Conservation (phyloP, 108 stramenopile species). For the Pseudonitzschia pungens region DNA sequence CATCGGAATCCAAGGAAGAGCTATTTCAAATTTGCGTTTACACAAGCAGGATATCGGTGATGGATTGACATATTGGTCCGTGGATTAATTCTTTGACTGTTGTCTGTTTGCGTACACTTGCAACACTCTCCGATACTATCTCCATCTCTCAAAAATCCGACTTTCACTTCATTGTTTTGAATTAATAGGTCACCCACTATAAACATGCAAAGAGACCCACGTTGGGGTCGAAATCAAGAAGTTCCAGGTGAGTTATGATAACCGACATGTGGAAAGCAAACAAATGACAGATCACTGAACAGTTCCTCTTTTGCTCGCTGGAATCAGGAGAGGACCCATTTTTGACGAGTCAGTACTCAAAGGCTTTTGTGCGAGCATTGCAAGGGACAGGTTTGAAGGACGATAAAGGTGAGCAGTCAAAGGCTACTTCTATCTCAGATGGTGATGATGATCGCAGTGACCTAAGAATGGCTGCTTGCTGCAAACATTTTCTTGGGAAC, state of each 20-base stretch:
- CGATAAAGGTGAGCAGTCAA: neutral
- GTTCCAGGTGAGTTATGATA: constrained; percentile 13
- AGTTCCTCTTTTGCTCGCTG: constrained; percentile 4
- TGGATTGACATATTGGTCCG: constrained; percentile 58
- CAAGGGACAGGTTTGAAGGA: constrained; percentile 30
- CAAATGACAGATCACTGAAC: neutral
- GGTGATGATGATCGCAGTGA: neutral
- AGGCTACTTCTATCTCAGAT: neutral
- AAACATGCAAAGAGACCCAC: constrained; percentile 73
- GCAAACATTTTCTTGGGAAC: constrained; percentile 75
- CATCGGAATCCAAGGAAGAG: constrained; percentile 51
- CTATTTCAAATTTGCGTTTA: constrained; percentile 32
- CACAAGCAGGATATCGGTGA: constrained; percentile 33
- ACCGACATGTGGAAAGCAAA: neutral
- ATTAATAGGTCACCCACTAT: constrained; percentile 55
- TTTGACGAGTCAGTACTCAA: constrained; percentile 55
- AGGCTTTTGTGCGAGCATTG: constrained; percentile 45
- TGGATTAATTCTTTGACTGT: neutral
- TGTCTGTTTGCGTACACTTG: neutral
- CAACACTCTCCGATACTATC: no score
- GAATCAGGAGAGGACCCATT: constrained; percentile 73
- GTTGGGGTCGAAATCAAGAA: constrained; percentile 76
- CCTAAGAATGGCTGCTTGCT: constrained; percentile 54
- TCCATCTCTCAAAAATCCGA: no score
- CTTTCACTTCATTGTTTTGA: neutral